A percentile compares a stretch with the other conserved stretches of the same genome.
Conservation (phyloP, 306 rosid species). For the Sesbania bispinosa region DNA sequence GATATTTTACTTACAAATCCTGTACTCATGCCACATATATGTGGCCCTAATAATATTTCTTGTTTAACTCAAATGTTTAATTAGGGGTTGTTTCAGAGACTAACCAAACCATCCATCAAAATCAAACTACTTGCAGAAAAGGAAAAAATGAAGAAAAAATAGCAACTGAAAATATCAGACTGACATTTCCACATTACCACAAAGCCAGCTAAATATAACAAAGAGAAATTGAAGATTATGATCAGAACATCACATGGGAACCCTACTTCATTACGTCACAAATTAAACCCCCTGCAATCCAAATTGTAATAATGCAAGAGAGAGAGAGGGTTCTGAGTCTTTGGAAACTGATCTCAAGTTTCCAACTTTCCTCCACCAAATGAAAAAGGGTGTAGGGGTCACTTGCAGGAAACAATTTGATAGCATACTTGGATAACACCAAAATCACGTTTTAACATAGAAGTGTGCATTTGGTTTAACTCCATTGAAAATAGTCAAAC, state of each 20-base stretch:
- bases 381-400: too few relatives aligned
- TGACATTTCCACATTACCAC: conserved; percentile 9
- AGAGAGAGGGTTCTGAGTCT: background rate
- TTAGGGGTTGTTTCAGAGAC: background rate
- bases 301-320: conserved; percentile 28
- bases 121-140: conserved; percentile 20
- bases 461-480: too few relatives aligned
- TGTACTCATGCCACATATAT: background rate
- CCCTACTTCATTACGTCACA: conserved; percentile 34
- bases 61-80: background rate
- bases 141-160: background rate
- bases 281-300: background rate
- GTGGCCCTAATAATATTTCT: background rate
- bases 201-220: conserved; percentile 24
- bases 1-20: background rate
- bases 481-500: too few relatives aligned
- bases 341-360: conserved; percentile 4
- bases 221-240: conserved; percentile 25
- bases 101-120: conserved; percentile 14
- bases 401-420: too few relatives aligned
- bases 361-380: too few relatives aligned
- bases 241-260: conserved; percentile 46
- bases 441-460: too few relatives aligned
- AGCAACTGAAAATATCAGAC: conserved; percentile 15
- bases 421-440: too few relatives aligned